Conservation (phyloP, 1,284 basidiomycete species). For the Stygiomarasmius scandens region DNA sequence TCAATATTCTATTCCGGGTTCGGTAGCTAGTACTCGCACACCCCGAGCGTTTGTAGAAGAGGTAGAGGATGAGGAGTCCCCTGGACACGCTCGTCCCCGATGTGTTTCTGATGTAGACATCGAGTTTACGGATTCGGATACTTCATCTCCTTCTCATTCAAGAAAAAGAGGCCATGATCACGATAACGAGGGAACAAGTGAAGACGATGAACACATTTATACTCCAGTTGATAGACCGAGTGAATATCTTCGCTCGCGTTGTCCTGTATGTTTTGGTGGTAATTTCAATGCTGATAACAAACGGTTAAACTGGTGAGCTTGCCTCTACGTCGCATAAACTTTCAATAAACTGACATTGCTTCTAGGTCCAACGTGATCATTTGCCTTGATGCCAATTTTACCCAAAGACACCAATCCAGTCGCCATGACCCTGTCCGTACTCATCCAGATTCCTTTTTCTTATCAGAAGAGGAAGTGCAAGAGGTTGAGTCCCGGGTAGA, state of each 20-base stretch:
- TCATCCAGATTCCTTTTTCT: slow-evolving; percentile 10
- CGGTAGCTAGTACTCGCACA: too few species aligned
- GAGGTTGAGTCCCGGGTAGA: background rate
- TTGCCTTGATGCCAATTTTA: slow-evolving; percentile 22
- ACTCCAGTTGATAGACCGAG: slow-evolving; percentile 11
- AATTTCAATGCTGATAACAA: background rate
- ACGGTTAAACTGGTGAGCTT: background rate
- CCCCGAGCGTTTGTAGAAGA: background rate
- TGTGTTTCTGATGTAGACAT: slow-evolving; percentile 31
- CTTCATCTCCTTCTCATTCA: too few species aligned
- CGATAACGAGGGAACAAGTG: too few species aligned
- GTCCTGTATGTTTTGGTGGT: slow-evolving; percentile 22
- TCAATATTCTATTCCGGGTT: too few species aligned
- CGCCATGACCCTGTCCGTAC: background rate
- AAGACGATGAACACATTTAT: too few species aligned
- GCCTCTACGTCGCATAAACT: background rate
- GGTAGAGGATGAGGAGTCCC: too few species aligned
- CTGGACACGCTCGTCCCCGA: slow-evolving; percentile 19
- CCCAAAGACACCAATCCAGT: slow-evolving; percentile 16
- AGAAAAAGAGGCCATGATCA: too few species aligned
- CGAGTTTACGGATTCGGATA: slow-evolving; percentile 21
- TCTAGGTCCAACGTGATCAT: slow-evolving; percentile 10
- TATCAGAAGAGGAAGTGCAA: slow-evolving; percentile 6
- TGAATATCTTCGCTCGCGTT: slow-evolving; percentile 18
- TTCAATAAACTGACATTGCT: background rate